Percentiles rank a stretch among this genome's conserved stretches.
Evolutionary conservation across 2,329 filamentous ascomycete species (phyloP).

Genomic region (Venturia pyrina): DNA sequence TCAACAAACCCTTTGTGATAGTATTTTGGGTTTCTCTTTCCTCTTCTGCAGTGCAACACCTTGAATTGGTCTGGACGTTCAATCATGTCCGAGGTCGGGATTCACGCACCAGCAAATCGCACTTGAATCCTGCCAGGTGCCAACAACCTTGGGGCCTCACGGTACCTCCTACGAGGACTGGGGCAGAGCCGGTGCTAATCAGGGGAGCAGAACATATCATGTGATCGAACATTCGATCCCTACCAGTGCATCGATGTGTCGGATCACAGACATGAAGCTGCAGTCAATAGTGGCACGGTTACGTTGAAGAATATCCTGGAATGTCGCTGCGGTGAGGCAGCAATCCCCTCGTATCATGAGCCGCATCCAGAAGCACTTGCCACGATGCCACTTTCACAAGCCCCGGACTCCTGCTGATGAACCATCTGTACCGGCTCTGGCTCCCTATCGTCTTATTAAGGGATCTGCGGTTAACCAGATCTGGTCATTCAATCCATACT

Average conservation of each 20-base stretch:
- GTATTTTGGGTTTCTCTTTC: no score
- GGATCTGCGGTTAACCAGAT: conserved; percentile 8
- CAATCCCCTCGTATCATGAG: conserved; percentile 1
- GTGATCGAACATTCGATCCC: neutral
- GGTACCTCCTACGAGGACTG: neutral
- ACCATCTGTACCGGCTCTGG: neutral
- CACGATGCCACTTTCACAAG: neutral
- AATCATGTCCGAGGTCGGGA: neutral
- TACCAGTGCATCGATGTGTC: neutral
- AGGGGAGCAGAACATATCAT: neutral
- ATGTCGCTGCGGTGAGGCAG: neutral
- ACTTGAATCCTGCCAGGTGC: neutral
- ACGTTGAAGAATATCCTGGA: neutral
- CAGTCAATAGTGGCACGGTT: neutral
- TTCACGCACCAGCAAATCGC: neutral
- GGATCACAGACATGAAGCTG: neutral
- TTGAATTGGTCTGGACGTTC: neutral
- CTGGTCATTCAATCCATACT: conserved; percentile 10
- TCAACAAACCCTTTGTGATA: neutral
- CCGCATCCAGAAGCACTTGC: neutral
- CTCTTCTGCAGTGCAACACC: neutral
- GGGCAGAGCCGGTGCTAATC: neutral
- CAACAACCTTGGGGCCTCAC: neutral
- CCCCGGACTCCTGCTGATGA: neutral
- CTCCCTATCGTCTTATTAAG: conserved; percentile 1